Percentiles rank a stretch among this genome's conserved stretches.
Conservation (phyloP, 2,329 filamentous ascomycete species). For the Calonectria hongkongensis region DNA sequence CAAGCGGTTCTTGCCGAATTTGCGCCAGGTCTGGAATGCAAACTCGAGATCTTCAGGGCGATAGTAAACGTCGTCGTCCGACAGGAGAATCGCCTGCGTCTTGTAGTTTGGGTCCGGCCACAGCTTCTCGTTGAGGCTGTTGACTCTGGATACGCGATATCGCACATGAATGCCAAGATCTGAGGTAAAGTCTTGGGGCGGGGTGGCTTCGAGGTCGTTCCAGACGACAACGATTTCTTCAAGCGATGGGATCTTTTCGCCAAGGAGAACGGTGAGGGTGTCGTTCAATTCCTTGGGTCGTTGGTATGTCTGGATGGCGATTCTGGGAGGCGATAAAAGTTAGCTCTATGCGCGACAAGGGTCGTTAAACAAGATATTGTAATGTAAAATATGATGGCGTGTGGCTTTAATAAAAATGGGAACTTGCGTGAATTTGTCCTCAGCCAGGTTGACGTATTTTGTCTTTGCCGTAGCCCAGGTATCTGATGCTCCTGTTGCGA, state of each 20-base stretch:
- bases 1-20: constrained; percentile 60
- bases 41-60: constrained; percentile 63
- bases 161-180: constrained; percentile 58
- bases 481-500: constrained; percentile 38
- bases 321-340: constrained; percentile 48
- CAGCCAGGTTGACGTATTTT: constrained; percentile 52
- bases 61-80: constrained; percentile 65
- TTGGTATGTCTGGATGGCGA: constrained; percentile 61
- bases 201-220: constrained; percentile 59
- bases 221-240: constrained; percentile 62
- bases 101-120: constrained; percentile 60
- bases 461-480: constrained; percentile 49
- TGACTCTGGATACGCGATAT: constrained; percentile 57
- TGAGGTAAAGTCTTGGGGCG: constrained; percentile 56
- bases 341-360: not conserved
- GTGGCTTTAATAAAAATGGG: not conserved
- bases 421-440: constrained; percentile 59
- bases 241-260: constrained; percentile 59
- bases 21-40: constrained; percentile 64
- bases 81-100: constrained; percentile 62
- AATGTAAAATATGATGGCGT: not conserved
- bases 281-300: constrained; percentile 59
- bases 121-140: constrained; percentile 63
- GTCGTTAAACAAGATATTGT: not conserved
- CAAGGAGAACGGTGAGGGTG: constrained; percentile 56